These are phyloP conservation scores for Jaltomata sinuosa DNA, from an alignment of 257 asterid species.

Conservation along the genomic window DNA sequence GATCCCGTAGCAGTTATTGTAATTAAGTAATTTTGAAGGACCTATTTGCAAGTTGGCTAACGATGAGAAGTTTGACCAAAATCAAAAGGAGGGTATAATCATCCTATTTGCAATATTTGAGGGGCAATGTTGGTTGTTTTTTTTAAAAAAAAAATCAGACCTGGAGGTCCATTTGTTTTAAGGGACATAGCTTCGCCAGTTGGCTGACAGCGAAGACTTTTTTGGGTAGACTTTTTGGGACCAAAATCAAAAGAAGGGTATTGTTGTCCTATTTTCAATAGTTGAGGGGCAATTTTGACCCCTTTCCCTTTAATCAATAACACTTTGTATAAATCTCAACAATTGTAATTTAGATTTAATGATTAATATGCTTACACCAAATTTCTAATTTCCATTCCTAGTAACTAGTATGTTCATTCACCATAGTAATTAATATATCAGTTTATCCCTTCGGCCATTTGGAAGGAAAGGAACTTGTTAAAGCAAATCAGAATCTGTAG, in stretches of 20 bases:
- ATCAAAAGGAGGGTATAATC: not conserved
- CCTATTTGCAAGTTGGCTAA: not conserved
- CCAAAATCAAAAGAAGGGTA: not conserved
- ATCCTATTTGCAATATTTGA: not conserved
- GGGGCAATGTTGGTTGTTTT: not conserved
- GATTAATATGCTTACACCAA: not conserved
- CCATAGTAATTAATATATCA: not conserved
- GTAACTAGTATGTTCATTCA: not conserved
- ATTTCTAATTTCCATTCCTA: not conserved
- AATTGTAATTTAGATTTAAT: not conserved
- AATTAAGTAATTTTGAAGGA: not conserved
- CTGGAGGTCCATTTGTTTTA: not conserved
- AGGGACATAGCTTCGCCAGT: not conserved
- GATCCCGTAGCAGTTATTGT: not conserved
- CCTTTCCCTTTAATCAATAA: not conserved
- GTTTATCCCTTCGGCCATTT: not conserved
- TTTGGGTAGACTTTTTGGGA: not conserved
- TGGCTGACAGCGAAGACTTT: not conserved
- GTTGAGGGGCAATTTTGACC: not conserved
- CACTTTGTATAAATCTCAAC: not conserved
- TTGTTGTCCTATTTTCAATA: not conserved
- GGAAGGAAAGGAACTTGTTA: not conserved
- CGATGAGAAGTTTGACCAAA: not conserved
- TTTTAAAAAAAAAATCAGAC: not conserved
- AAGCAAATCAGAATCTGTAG: not conserved